Evolutionary conservation across 2,329 filamentous ascomycete species (phyloP), one percentile per base, ranked within the genome.

Genomic region (Fusarium sp.): DNA sequence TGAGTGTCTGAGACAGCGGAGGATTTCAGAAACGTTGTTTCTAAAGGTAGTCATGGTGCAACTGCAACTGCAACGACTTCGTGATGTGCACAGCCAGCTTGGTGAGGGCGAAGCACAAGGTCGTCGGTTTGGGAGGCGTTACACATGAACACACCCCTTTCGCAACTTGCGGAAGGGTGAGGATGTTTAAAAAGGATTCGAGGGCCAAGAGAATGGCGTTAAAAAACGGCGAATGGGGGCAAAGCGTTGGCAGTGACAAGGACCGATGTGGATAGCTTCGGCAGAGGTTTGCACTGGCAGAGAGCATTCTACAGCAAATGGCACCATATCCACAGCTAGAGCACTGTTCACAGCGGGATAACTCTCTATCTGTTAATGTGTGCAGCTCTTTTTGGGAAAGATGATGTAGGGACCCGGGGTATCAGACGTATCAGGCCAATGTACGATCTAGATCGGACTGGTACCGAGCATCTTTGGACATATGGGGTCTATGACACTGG

Each of bases 1-100:
- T 68, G 72, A 74, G 57, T 72, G 69, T 75, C 71, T 71, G 43
- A 77, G 77, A 77, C 75, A 77, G 64, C 54, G 63, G 72, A 68
- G 66, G 63, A 74, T 70, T 73, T 73, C 43, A 55, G 63, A 66
- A 50, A 75, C 55, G 53, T 63, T 67, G 63, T 55, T 59, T 48
- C 52, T 70, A 44, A 62, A 47, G 39, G 57, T 33, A 57, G 52
- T 48, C 69, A 75, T 75, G 72, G 72, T 75, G 59, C 26, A 41
- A 74, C 72, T 42, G 46, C 26, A 48, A 56, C 28, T 73, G 58
- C 47, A 53, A 73, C 71, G n/a, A 56, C 33, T 53, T 46, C 18
- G 44, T n/a, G 35, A 42, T 59, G 56, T 44, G 42, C 56, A 52
- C 50, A 57, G 39, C 46, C 50, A 52, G 39, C 28, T 50, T 48